A percentile compares a stretch with the other conserved stretches of the same genome.
Evolutionary conservation across 306 rosid species (phyloP).

Genomic region (Hippophae rhamnoides): DNA sequence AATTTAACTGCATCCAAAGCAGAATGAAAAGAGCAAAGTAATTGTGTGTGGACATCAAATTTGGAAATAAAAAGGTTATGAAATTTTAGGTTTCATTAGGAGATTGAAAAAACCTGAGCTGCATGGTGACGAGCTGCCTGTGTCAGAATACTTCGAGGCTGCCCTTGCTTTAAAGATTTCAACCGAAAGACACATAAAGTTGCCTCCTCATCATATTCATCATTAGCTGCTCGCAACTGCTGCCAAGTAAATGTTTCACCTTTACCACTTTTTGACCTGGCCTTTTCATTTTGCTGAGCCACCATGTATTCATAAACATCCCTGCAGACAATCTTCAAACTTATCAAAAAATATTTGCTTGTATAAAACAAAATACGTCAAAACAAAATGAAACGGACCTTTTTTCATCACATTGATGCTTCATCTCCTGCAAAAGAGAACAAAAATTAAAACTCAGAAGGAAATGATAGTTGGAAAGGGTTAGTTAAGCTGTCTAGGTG

Average conservation of each 20-base stretch:
- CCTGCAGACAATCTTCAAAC: conserved; percentile 43
- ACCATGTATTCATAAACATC: conserved; percentile 50
- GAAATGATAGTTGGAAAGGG: conserved; percentile 7
- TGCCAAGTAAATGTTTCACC: conserved; percentile 46
- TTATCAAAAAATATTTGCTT: conserved; percentile 16
- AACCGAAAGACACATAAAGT: conserved; percentile 62
- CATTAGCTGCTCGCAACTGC: conserved; percentile 62
- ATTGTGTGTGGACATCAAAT: conserved; percentile 10
- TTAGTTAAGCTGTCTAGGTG: conserved; percentile 4
- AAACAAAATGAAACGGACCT: conserved; percentile 32
- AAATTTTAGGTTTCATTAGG: conserved; percentile 13
- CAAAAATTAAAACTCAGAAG: background rate
- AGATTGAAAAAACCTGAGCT: conserved; percentile 47
- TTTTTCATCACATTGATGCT: conserved; percentile 83
- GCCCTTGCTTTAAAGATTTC: conserved; percentile 83
- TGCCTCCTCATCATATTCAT: conserved; percentile 65
- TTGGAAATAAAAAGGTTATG: conserved; percentile 5
- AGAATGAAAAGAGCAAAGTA: conserved; percentile 9
- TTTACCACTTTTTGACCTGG: conserved; percentile 64
- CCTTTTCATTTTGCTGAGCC: conserved; percentile 52
- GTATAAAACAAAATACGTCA: conserved; percentile 11
- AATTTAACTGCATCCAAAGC: conserved; percentile 50
- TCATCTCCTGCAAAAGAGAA: conserved; percentile 69
- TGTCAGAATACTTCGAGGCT: conserved; percentile 77
- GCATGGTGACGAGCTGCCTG: conserved; percentile 94